These are phyloP conservation scores for Mentha longifolia DNA, from an alignment of 257 asterid species.

Conservation along the genomic window DNA sequence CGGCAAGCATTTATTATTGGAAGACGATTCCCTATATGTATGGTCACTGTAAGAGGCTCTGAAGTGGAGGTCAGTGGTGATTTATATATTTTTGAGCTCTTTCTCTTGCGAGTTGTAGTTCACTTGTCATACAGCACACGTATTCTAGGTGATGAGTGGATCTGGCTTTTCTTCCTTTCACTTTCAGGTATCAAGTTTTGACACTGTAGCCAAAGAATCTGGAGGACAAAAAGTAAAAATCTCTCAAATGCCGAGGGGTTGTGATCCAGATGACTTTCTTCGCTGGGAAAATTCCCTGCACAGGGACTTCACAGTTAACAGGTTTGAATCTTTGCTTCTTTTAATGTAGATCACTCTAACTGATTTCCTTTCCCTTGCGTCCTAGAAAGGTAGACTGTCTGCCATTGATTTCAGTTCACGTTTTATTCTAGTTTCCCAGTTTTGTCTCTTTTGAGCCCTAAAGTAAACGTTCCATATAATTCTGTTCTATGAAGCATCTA, in stretches of 20 bases:
- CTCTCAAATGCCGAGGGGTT: slow-evolving; percentile 52
- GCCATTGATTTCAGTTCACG: slow-evolving; percentile 27
- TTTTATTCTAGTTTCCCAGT: slow-evolving; percentile 1
- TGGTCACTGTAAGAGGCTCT: slow-evolving; percentile 56
- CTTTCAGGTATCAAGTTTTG: slow-evolving; percentile 87
- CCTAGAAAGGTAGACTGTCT: slow-evolving; percentile 22
- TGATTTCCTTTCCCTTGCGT: slow-evolving; percentile 22
- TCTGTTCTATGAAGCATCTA: slow-evolving; percentile 24
- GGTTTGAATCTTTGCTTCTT: slow-evolving; percentile 49
- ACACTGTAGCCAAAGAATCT: slow-evolving; percentile 51
- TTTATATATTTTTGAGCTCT: slow-evolving; percentile 31
- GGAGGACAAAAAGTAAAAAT: slow-evolving; percentile 29
- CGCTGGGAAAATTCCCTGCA: slow-evolving; percentile 76
- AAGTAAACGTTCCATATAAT: slow-evolving; percentile 9
- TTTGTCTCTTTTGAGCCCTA: slow-evolving; percentile 14
- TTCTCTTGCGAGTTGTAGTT: slow-evolving; percentile 15
- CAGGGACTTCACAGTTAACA: slow-evolving; percentile 93
- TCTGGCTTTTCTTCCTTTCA: slow-evolving; percentile 16
- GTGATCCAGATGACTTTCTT: slow-evolving; percentile 54
- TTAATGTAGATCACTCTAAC: not conserved
- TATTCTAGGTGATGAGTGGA: slow-evolving; percentile 15
- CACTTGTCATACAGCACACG: slow-evolving; percentile 19
- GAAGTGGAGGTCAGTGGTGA: slow-evolving; percentile 73
- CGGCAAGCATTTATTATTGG: slow-evolving; percentile 64
- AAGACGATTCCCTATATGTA: slow-evolving; percentile 82